Evolutionary conservation across 1,139 yeast genomes (phyloP).

Genomic region (Yamadazyma diospyri): DNA sequence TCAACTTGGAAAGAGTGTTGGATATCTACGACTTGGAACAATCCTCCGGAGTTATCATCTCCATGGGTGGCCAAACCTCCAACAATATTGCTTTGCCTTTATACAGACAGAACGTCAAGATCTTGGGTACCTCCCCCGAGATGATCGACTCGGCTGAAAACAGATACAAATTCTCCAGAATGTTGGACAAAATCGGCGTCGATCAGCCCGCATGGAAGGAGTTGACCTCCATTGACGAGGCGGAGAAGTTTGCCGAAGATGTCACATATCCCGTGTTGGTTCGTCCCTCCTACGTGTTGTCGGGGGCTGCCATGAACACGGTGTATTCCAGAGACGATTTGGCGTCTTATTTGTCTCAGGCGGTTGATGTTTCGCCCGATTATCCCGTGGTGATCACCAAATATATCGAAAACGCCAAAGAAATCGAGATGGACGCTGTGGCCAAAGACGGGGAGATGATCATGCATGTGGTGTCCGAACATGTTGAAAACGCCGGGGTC

Average conservation of each 20-base stretch:
- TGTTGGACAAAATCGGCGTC: conserved; percentile 94
- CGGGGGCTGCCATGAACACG: conserved; percentile 99
- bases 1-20: conserved; percentile 89
- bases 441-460: conserved; percentile 92
- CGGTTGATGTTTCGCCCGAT: conserved; percentile 96
- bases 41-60: conserved; percentile 88
- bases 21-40: conserved; percentile 94
- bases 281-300: conserved; percentile 94
- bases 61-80: conserved; percentile 99
- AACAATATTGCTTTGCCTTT: conserved; percentile 93
- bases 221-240: conserved; percentile 89
- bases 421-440: conserved; percentile 98
- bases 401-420: conserved; percentile 95
- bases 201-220: conserved; percentile 99
- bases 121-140: conserved; percentile 95
- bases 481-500: conserved; percentile 98
- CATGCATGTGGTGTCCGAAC: conserved; percentile 98
- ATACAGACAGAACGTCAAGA: conserved; percentile 93
- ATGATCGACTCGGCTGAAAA: conserved; percentile 99
- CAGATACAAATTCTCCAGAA: conserved; percentile 95
- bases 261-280: conserved; percentile 95
- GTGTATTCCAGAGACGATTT: conserved; percentile 88
- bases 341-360: conserved; percentile 84
- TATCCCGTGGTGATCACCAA: conserved; percentile 97
- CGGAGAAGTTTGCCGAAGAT: conserved; percentile 85